These are phyloP conservation scores for Pseudevernia furfuracea DNA, from an alignment of 495 filamentous ascomycete species.

Conservation along the genomic window DNA sequence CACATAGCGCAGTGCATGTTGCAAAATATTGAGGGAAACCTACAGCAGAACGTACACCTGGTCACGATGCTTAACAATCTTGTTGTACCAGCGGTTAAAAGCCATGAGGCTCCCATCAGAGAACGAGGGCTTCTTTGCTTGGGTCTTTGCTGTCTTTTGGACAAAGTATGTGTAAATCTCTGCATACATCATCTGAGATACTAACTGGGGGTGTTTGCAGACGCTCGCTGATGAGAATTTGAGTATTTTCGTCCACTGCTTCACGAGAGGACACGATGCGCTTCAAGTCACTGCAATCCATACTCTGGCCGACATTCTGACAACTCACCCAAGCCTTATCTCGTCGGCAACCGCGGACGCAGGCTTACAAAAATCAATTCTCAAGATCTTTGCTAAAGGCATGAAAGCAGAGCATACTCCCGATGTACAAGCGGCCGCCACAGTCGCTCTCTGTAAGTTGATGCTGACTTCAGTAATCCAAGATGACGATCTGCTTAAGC, in stretches of 20 bases:
- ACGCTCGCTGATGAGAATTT: conserved; percentile 89
- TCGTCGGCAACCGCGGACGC: conserved; percentile 38
- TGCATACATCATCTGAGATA: background rate
- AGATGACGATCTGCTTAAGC: conserved; percentile 67
- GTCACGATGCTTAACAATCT: conserved; percentile 95
- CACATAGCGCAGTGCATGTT: conserved; percentile 98
- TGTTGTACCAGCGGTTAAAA: conserved; percentile 87
- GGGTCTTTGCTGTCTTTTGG: conserved; percentile 83
- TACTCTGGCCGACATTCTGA: conserved; percentile 89
- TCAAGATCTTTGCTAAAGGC: conserved; percentile 71
- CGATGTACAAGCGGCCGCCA: conserved; percentile 74
- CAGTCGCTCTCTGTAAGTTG: conserved; percentile 74
- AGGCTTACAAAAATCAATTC: conserved; percentile 50
- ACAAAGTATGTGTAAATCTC: conserved; percentile 49
- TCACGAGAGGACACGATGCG: conserved; percentile 80
- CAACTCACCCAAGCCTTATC: conserved; percentile 73
- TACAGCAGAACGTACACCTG: conserved; percentile 79
- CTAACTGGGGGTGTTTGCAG: conserved; percentile 29
- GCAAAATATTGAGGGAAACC: conserved; percentile 73
- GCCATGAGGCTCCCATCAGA: conserved; percentile 85
- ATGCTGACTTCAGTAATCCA: conserved; percentile 59
- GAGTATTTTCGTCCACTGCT: conserved; percentile 90
- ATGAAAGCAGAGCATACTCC: conserved; percentile 60
- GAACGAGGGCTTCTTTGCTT: conserved; percentile 84
- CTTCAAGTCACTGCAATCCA: conserved; percentile 85